Base-by-base conservation (phyloP, 352 stramenopile species). In the Nothophytophthora sp. region DNA sequence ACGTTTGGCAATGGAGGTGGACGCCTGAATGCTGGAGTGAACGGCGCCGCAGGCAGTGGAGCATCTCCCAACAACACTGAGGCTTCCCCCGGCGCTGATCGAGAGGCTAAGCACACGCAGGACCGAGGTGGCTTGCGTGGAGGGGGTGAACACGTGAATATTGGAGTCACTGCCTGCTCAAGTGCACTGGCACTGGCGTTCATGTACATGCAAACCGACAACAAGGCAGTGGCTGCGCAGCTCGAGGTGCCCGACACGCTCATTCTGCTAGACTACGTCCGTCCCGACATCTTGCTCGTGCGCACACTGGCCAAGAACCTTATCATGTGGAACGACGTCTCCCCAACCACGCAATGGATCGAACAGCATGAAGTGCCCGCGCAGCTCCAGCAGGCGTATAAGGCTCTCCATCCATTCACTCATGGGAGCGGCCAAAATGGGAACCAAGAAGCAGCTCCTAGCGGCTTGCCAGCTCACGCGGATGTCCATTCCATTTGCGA, bases 121-220 rank as follows among this genome's bases (percentile, higher is more conserved):
- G 57, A 81, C 34, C 66, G 64, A 5, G 56, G 20, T 32, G 60
- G 55, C 1, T 34, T 44, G 50, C 42, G 63, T 35, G 59, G 62
- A 30, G 43, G 72, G 45, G 58, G 82, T 4, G 91, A 98, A 33
- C 88, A 94, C 33, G 87, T 99, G 10, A 99, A 99, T 50, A 94
- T 87, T 24, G 90, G 98, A 32, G 85, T 99, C 3, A 99, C 97
- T 27, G 90, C 95, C 15, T 89, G 92, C 19, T 96, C 88, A 39
- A 90, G 79, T 35, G 97, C 90, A 5, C 54, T 99, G 39, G 96
- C 96, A 8, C 70, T 99, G 18, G 95, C 87, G 12, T 89, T 99
- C 32, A 98, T 99, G 77, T 99, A 98, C 64, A 89, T 99, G 51
- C 89, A 96, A 58, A 98, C 81, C 25, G 80, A 86, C 50, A 97